phyloP scores from a whole-genome alignment of 2,329 filamentous ascomycete genomes.

The Rhynchosporium agropyri region DNA sequence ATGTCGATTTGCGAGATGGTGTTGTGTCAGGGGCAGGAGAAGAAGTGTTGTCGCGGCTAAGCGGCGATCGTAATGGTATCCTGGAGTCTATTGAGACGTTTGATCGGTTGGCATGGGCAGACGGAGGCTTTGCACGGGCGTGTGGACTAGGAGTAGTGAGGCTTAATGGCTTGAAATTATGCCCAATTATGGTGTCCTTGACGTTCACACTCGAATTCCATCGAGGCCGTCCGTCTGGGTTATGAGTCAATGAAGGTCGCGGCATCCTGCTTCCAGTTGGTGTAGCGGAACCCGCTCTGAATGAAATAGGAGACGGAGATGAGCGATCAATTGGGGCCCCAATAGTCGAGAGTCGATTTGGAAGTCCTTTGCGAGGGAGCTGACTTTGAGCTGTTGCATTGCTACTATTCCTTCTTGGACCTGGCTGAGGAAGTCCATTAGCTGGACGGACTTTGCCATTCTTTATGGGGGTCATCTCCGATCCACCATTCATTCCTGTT shows the following conservation, averaged over 20 bases:
- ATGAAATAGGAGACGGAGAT: constrained; percentile 42
- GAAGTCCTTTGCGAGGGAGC: constrained; percentile 45
- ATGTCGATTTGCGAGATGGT: constrained; percentile 37
- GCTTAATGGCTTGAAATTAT: constrained; percentile 66
- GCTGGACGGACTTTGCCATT: constrained; percentile 40
- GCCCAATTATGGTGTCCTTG: constrained; percentile 64
- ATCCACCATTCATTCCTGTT: constrained; percentile 50
- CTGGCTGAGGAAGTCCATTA: constrained; percentile 47
- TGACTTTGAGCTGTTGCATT: constrained; percentile 44
- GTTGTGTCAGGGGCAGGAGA: constrained; percentile 38
- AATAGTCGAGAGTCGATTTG: constrained; percentile 44
- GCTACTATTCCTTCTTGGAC: constrained; percentile 50
- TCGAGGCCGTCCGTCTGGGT: constrained; percentile 62
- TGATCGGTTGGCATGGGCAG: constrained; percentile 32
- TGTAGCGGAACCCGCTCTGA: constrained; percentile 51
- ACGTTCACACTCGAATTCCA: constrained; percentile 74
- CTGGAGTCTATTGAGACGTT: constrained; percentile 35
- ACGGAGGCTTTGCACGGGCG: constrained; percentile 32
- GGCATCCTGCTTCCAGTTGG: constrained; percentile 50
- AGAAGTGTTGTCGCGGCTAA: constrained; percentile 37
- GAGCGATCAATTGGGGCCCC: constrained; percentile 46
- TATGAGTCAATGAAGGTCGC: constrained; percentile 49
- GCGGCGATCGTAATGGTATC: constrained; percentile 40
- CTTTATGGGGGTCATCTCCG: constrained; percentile 39
- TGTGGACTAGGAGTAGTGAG: constrained; percentile 49